Evolutionary conservation across 495 filamentous ascomycete genomes (phyloP).

Genomic region (Paragyromitra xinjiangensis): DNA sequence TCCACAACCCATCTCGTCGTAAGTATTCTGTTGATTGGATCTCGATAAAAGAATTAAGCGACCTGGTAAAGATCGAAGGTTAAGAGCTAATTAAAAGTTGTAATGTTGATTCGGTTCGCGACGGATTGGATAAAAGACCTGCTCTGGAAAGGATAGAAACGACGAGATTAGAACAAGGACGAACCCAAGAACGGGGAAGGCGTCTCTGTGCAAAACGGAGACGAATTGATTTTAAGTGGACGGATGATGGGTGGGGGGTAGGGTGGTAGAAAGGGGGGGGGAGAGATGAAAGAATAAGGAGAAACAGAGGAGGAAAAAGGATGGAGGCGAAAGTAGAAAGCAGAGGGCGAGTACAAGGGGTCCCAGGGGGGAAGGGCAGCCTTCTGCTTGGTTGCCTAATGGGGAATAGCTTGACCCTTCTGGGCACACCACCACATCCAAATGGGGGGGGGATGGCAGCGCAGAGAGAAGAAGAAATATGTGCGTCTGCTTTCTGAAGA

Average conservation of each 20-base stretch:
- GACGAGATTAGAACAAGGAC: slow-evolving; percentile 45
- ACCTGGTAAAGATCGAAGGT: slow-evolving; percentile 40
- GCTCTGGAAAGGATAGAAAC: slow-evolving; percentile 46
- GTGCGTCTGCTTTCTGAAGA: slow-evolving; percentile 32
- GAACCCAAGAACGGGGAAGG: slow-evolving; percentile 46
- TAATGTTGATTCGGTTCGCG: slow-evolving; percentile 40
- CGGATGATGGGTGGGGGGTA: slow-evolving; percentile 27
- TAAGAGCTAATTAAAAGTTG: slow-evolving; percentile 47
- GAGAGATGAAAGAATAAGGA: slow-evolving; percentile 47
- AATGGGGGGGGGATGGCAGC: slow-evolving; percentile 41
- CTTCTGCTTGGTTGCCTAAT: slow-evolving; percentile 50
- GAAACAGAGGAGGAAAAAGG: slow-evolving; percentile 51
- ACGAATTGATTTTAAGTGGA: slow-evolving; percentile 53
- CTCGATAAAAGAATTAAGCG: slow-evolving; percentile 43
- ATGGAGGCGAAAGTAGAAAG: slow-evolving; percentile 43
- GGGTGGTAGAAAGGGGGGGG: slow-evolving; percentile 29
- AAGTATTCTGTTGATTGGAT: slow-evolving; percentile 37
- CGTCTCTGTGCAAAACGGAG: slow-evolving; percentile 42
- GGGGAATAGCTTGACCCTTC: slow-evolving; percentile 44
- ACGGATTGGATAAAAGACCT: slow-evolving; percentile 47
- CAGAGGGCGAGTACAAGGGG: slow-evolving; percentile 47
- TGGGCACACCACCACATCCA: slow-evolving; percentile 44
- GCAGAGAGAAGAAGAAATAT: slow-evolving; percentile 39
- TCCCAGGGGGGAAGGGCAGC: slow-evolving; percentile 43
- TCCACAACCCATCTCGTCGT: slow-evolving; percentile 94